Conservation (phyloP, 768 basidiomycete genomes). For the Suillus luteus region DNA sequence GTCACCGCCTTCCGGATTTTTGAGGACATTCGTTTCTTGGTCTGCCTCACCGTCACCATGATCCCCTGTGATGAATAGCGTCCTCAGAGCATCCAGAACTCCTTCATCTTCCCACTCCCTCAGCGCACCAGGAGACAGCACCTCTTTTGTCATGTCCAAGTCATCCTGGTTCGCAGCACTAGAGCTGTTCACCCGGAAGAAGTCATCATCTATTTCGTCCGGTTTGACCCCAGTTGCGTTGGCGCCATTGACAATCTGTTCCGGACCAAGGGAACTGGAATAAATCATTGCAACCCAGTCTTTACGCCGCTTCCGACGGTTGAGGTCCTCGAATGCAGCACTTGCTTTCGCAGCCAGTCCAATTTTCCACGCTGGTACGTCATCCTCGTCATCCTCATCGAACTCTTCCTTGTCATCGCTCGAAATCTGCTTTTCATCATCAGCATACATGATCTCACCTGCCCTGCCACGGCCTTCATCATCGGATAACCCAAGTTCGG, state of each 20-base stretch:
- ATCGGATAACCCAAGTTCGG: slow-evolving; percentile 60
- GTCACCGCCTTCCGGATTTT: slow-evolving; percentile 39
- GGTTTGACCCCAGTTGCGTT: background rate
- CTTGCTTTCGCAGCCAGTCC: slow-evolving; percentile 57
- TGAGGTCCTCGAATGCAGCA: slow-evolving; percentile 43
- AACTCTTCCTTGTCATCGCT: slow-evolving; percentile 50
- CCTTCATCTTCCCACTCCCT: slow-evolving; percentile 84
- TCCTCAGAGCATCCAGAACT: slow-evolving; percentile 81
- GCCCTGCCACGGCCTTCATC: slow-evolving; percentile 38
- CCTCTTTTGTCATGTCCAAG: slow-evolving; percentile 72
- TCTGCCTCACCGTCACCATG: slow-evolving; percentile 38
- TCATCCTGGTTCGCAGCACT: slow-evolving; percentile 45
- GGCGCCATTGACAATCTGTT: slow-evolving; percentile 58
- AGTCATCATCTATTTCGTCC: slow-evolving; percentile 61
- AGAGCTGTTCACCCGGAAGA: slow-evolving; percentile 63
- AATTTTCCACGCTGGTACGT: slow-evolving; percentile 73
- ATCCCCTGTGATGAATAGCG: slow-evolving; percentile 87
- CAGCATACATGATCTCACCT: slow-evolving; percentile 44
- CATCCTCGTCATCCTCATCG: slow-evolving; percentile 39
- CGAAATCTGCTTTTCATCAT: slow-evolving; percentile 52
- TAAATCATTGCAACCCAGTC: slow-evolving; percentile 92
- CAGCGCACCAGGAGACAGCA: slow-evolving; percentile 48
- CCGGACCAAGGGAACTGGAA: slow-evolving; percentile 62
- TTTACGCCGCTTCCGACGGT: slow-evolving; percentile 44
- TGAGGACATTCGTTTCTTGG: slow-evolving; percentile 43